A percentile compares a stretch with the other conserved stretches of the same genome.
These are phyloP conservation scores for Penicillium samsonianum DNA, from an alignment of 495 filamentous ascomycete genomes.

Conservation along the genomic window DNA sequence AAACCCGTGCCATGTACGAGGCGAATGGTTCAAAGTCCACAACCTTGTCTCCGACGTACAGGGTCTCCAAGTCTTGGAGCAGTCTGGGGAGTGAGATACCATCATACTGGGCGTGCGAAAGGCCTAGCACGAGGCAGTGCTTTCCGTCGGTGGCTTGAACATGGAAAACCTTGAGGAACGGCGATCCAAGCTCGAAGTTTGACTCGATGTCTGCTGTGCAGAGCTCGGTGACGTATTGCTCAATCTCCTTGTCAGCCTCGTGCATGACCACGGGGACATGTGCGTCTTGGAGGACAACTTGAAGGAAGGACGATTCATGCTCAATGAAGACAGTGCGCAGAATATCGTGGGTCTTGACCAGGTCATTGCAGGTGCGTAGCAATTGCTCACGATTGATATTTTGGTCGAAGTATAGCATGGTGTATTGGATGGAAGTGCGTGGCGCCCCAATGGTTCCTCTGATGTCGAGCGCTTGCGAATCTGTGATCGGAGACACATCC, in stretches of 20 bases:
- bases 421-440: slow-evolving; percentile 50
- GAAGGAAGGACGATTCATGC: slow-evolving; percentile 44
- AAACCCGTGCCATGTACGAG: slow-evolving; percentile 43
- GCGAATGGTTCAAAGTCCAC: slow-evolving; percentile 51
- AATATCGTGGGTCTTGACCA: slow-evolving; percentile 59
- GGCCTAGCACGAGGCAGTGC: slow-evolving; percentile 54
- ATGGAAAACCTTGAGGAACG: slow-evolving; percentile 57
- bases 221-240: slow-evolving; percentile 42
- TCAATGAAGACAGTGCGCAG: slow-evolving; percentile 67
- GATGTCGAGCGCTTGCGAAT: slow-evolving; percentile 51
- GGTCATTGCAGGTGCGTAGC: slow-evolving; percentile 34
- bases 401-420: slow-evolving; percentile 40
- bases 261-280: slow-evolving; percentile 33
- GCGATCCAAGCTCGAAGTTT: slow-evolving; percentile 52
- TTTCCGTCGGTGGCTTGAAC: slow-evolving; percentile 40
- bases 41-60: slow-evolving; percentile 42
- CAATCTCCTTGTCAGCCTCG: slow-evolving; percentile 37
- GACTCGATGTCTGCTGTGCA: slow-evolving; percentile 42
- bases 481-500: slow-evolving; percentile 37
- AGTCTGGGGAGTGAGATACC: slow-evolving; percentile 62
- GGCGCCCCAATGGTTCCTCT: slow-evolving; percentile 50
- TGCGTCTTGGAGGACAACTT: slow-evolving; percentile 54
- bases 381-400: slow-evolving; percentile 33
- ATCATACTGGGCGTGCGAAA: slow-evolving; percentile 72
- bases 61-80: slow-evolving; percentile 47